Percentiles rank a stretch among this genome's conserved stretches.
phyloP scores from a whole-genome alignment of 1,139 yeast genomes.

The Sporopachydermia cereana region DNA sequence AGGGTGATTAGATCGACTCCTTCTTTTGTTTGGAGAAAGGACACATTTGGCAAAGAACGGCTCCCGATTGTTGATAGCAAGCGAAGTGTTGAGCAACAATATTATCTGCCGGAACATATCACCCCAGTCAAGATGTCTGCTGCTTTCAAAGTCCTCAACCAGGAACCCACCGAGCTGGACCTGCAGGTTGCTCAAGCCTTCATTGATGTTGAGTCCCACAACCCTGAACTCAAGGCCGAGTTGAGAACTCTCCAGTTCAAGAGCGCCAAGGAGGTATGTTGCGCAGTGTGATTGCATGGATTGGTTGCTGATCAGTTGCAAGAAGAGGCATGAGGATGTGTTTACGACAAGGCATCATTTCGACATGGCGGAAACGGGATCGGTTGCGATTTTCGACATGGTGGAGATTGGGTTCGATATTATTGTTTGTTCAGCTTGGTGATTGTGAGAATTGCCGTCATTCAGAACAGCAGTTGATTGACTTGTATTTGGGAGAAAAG shows the following conservation, averaged over 20 bases:
- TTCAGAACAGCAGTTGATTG: no score
- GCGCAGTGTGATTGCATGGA: not conserved
- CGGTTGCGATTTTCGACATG: not conserved
- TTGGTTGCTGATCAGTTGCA: not conserved
- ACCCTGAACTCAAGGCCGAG: slow-evolving; percentile 93
- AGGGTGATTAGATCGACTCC: no score
- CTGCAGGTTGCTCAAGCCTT: slow-evolving; percentile 99
- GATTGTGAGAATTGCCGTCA: no score
- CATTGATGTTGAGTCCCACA: slow-evolving; percentile 89
- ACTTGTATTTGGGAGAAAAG: no score
- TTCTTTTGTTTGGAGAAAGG: no score
- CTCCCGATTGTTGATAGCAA: no score
- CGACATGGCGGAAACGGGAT: not conserved
- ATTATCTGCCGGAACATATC: not conserved
- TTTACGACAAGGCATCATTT: not conserved
- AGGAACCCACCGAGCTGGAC: slow-evolving; percentile 89
- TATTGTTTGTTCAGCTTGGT: no score
- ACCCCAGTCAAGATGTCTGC: slow-evolving; percentile 66
- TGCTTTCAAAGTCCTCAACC: slow-evolving; percentile 76
- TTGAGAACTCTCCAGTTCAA: slow-evolving; percentile 98
- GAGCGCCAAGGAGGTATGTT: slow-evolving; percentile 78
- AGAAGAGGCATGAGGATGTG: no score
- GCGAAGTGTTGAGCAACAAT: no score
- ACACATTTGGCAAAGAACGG: no score
- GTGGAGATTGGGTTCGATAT: not conserved